Base-by-base conservation (phyloP, 805 yeast genomes). In the Nakazawaea sp. region DNA sequence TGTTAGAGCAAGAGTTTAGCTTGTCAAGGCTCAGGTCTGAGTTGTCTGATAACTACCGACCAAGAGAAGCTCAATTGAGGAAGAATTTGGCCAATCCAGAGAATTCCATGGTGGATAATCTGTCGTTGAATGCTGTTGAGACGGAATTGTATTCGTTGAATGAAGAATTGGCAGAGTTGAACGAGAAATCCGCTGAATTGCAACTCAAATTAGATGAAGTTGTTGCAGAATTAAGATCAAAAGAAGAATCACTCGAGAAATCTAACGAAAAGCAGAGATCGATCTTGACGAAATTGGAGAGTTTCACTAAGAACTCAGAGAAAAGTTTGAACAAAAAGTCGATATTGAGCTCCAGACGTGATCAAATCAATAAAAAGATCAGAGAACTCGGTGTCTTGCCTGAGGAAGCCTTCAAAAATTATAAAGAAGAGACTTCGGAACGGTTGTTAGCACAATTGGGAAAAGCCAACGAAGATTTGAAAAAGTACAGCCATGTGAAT, bases 301-400 rank as follows among this genome's bases (percentile, higher is more conserved):
- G 66, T 30, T 72, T 68, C 36, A 77, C 81, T 40, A 80, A 78
- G 44, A 58, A 52, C n/a, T 68, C 81, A 0, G 95, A 87, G 49
- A 78, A 72, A 40, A 64, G 66, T 5, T 59, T 82, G 45, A 70
- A 82, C 16, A 80, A 73, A 49, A 83, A 78, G 45, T 66, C 82
- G 2, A 52, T 80, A 4, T 58, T 86, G 33, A 52, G 62, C 4
- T 61, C 67, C 30, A 70, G 95, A 45, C 70, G 84, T 42, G 85
- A 81, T 33, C 94, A 84, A 45, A 56, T 85, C 18, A 80, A 78
- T 45, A 73, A 70, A 42, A 83, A 75, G 50, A 79, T 88, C 21
- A 68, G 89, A 43, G 95, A 84, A 29, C 60, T 89, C 28, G 97
- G 97, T n/a, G 84, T 83, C 3, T 63, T 90, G 13, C 90, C 96